phyloP scores from a whole-genome alignment of 139 green algal species.

The Marvania coccoides region DNA sequence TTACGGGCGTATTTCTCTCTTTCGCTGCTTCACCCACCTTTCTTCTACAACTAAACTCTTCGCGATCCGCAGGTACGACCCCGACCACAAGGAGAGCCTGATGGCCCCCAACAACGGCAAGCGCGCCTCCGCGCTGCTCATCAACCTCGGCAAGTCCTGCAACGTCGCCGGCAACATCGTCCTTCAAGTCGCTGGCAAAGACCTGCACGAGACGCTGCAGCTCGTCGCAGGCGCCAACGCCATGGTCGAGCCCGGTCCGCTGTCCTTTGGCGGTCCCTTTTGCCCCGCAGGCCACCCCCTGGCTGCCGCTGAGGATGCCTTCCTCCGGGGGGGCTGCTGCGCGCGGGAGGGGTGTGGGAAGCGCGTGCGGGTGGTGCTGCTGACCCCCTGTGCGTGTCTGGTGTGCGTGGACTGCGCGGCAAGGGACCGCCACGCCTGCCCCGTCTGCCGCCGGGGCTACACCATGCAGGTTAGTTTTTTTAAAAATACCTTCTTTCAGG shows the following conservation, averaged over 20 bases:
- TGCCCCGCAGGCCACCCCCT: conserved; percentile 40
- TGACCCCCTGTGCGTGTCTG: conserved; percentile 83
- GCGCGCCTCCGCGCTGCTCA: conserved; percentile 58
- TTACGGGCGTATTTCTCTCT: too few species aligned
- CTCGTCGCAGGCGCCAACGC: conserved; percentile 31
- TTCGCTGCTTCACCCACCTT: too few species aligned
- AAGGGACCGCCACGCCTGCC: conserved; percentile 17
- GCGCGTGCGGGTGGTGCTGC: conserved; percentile 46
- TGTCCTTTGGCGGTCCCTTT: neutral
- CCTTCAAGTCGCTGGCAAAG: conserved; percentile 34
- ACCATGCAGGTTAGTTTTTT: conserved; percentile 37
- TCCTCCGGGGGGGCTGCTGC: conserved; percentile 50
- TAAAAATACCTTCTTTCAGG: too few species aligned
- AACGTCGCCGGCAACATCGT: conserved; percentile 71
- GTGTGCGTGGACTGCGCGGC: conserved; percentile 74
- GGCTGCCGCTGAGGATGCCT: conserved; percentile 36
- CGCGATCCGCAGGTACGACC: conserved; percentile 45
- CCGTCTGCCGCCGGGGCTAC: conserved; percentile 40
- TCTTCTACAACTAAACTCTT: neutral
- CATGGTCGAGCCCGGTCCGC: neutral
- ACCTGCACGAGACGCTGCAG: conserved; percentile 56
- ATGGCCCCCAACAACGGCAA: conserved; percentile 43
- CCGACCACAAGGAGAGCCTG: conserved; percentile 76
- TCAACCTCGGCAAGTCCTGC: conserved; percentile 73
- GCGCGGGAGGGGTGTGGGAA: conserved; percentile 38